These are phyloP conservation scores for Chamaenerion angustifolium DNA, from an alignment of 345 rosid genomes.

Conservation along the genomic window DNA sequence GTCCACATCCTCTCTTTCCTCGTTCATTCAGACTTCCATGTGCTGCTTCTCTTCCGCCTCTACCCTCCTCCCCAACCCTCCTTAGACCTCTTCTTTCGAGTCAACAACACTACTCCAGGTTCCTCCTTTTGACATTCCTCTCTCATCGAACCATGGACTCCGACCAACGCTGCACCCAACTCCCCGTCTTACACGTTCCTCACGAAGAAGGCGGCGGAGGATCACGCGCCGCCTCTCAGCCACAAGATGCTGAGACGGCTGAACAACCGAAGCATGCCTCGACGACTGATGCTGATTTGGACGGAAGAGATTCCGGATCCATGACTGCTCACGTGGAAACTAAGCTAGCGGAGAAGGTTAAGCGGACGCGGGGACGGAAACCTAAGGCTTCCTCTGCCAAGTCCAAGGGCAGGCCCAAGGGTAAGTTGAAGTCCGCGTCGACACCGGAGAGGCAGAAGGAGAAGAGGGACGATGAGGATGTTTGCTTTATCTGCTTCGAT, in stretches of 20 bases:
- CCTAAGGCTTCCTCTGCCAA: conserved; percentile 26
- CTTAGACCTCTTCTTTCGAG: not conserved
- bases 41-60: not conserved
- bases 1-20: not conserved
- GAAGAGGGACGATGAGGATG: conserved; percentile 68
- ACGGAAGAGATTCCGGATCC: conserved; percentile 7
- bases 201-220: not conserved
- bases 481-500: conserved; percentile 88
- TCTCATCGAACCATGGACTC: not conserved
- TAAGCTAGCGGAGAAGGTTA: conserved; percentile 15
- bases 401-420: conserved; percentile 13
- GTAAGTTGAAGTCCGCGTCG: conserved; percentile 12
- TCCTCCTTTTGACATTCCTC: not conserved
- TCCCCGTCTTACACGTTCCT: not conserved
- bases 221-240: not conserved
- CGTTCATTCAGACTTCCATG: not conserved
- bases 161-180: not conserved
- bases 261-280: not conserved
- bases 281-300: conserved; percentile 8
- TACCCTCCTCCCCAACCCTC: not conserved
- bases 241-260: not conserved
- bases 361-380: conserved; percentile 66
- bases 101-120: not conserved
- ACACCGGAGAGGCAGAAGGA: conserved; percentile 10
- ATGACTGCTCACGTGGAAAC: not conserved